A percentile compares a stretch with the other conserved stretches of the same genome.
Conservation (phyloP, 306 rosid species). For the Vigna hirtella region DNA sequence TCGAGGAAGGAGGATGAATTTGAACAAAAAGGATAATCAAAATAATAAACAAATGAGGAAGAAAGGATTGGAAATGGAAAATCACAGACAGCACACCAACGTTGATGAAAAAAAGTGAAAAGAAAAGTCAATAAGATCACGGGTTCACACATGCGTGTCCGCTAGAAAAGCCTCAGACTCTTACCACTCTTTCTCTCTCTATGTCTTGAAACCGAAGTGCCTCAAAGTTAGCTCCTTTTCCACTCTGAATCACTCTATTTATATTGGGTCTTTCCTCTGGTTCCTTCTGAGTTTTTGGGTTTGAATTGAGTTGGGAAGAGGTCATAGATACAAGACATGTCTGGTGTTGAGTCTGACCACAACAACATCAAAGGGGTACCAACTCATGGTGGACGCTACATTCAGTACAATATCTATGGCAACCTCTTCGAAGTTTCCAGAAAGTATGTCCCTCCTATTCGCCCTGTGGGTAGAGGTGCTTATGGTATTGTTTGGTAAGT, state of each 20-base stretch:
- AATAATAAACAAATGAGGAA: not conserved
- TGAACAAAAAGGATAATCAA: not conserved
- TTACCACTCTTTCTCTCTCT: not conserved
- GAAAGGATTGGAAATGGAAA: constrained; percentile 1
- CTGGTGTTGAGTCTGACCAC: constrained; percentile 53
- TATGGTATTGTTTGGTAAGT: constrained; percentile 93
- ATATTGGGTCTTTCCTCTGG: constrained; percentile 44
- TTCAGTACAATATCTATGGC: constrained; percentile 88
- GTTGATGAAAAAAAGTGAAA: constrained; percentile 37
- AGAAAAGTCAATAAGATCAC: constrained; percentile 52
- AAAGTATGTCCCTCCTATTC: constrained; percentile 90
- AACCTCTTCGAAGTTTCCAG: constrained; percentile 88
- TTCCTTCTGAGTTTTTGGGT: constrained; percentile 11
- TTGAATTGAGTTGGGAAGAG: not conserved
- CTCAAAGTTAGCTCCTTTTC: constrained; percentile 41
- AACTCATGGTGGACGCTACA: constrained; percentile 80
- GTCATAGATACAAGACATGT: constrained; percentile 23
- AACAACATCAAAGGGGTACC: constrained; percentile 64
- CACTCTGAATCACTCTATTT: constrained; percentile 34
- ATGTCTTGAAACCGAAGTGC: constrained; percentile 25
- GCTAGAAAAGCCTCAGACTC: constrained; percentile 43
- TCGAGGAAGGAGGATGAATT: not conserved
- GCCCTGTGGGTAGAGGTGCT: constrained; percentile 98
- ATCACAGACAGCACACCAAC: constrained; percentile 49
- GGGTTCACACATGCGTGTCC: constrained; percentile 55